Evolutionary conservation across 306 rosid species (phyloP).

Genomic region (Cicer cuneatum): DNA sequence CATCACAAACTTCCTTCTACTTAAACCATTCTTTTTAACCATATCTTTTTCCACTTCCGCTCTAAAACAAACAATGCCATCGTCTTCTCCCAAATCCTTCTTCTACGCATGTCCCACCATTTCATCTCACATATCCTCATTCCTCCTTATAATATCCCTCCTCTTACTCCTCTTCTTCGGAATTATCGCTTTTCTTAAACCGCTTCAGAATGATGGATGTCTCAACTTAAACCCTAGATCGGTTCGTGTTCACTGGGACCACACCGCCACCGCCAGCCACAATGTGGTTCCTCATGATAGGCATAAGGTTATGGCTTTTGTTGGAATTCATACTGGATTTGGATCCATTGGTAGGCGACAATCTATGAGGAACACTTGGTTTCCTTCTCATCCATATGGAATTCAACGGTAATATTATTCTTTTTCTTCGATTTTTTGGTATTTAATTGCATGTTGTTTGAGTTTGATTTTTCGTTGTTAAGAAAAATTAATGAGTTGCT

Average conservation of each 20-base stretch:
- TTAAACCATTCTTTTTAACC: too few relatives aligned
- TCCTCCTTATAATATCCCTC: background rate
- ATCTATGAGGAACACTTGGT: constrained; percentile 87
- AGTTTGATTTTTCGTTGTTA: background rate
- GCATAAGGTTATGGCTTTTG: constrained; percentile 88
- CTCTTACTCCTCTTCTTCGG: constrained; percentile 37
- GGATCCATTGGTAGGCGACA: constrained; percentile 75
- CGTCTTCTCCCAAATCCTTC: too few relatives aligned
- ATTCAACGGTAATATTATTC: constrained; percentile 66
- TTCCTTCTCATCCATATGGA: constrained; percentile 79
- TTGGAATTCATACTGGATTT: constrained; percentile 89
- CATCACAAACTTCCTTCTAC: too few relatives aligned
- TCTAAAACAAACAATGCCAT: constrained; percentile 39
- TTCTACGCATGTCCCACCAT: constrained; percentile 50
- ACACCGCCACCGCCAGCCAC: background rate
- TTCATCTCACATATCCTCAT: constrained; percentile 55
- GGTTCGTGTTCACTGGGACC: constrained; percentile 83
- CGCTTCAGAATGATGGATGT: constrained; percentile 47
- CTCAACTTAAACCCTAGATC: constrained; percentile 54
- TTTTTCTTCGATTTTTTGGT: background rate
- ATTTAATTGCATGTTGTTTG: background rate
- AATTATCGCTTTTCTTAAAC: constrained; percentile 25
- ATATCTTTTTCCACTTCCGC: too few relatives aligned
- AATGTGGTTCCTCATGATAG: constrained; percentile 37
- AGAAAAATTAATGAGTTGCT: background rate